Percentiles rank a stretch among this genome's conserved stretches.
phyloP scores from a whole-genome alignment of 2,329 filamentous ascomycete genomes.

The Trichoderma guizhouense region DNA sequence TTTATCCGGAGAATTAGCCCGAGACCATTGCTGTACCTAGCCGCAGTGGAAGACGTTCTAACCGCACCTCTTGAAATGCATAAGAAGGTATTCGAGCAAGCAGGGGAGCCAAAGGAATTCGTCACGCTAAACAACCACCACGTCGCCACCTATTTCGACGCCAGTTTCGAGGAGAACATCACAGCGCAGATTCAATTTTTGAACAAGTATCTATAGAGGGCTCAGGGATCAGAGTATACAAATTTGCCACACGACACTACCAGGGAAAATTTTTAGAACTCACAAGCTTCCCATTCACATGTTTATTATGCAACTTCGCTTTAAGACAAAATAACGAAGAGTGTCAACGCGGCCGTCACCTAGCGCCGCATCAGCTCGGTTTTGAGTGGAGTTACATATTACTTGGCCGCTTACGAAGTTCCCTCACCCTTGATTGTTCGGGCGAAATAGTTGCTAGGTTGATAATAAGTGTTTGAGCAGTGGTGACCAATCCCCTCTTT shows the following conservation, averaged over 20 bases:
- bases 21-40: neutral
- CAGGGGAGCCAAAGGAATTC: neutral
- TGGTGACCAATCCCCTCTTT: neutral
- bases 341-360: neutral
- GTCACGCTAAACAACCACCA: neutral
- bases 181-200: neutral
- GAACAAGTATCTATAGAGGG: neutral
- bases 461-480: neutral
- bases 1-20: neutral
- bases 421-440: neutral
- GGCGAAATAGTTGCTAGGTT: neutral
- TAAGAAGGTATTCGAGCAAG: neutral
- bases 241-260: neutral
- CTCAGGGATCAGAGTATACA: neutral
- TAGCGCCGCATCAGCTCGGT: neutral
- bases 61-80: neutral
- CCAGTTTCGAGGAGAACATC: neutral
- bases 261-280: neutral
- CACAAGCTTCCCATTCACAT: neutral
- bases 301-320: neutral
- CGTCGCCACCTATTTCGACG: neutral
- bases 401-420: neutral
- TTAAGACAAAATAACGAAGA: no score
- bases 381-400: neutral
- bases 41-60: neutral